These are phyloP conservation scores for Oryza coarctata DNA, from an alignment of 176 grass and related monocot species.

Conservation along the genomic window DNA sequence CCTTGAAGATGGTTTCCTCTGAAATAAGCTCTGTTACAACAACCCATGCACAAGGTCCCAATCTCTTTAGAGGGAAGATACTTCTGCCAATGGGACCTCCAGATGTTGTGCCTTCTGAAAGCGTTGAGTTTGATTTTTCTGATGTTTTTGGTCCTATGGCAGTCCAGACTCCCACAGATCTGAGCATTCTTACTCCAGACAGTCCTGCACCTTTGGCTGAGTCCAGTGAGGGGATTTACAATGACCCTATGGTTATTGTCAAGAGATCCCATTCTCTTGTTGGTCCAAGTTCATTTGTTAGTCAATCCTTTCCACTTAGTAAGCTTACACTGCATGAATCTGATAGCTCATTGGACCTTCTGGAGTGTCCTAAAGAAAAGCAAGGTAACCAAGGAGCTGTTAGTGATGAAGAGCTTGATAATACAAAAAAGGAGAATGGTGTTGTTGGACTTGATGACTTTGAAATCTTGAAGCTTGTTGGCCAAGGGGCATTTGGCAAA, in stretches of 20 bases:
- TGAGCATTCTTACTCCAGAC: conserved; percentile 55
- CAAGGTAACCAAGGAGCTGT: conserved; percentile 38
- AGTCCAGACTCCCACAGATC: conserved; percentile 52
- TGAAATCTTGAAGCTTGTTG: conserved; percentile 92
- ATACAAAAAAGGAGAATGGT: conserved; percentile 47
- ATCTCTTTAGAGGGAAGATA: conserved; percentile 62
- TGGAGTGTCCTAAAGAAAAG: conserved; percentile 63
- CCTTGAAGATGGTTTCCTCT: conserved; percentile 77
- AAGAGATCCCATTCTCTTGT: conserved; percentile 96
- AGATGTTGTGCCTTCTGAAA: conserved; percentile 77
- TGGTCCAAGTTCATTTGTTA: conserved; percentile 72
- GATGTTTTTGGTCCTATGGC: conserved; percentile 84
- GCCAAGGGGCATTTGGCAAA: conserved; percentile 97
- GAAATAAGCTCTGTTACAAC: conserved; percentile 49
- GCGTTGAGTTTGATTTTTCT: conserved; percentile 89
- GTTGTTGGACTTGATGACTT: conserved; percentile 82
- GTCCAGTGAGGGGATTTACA: conserved; percentile 62
- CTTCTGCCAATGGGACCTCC: conserved; percentile 77
- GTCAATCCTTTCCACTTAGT: conserved; percentile 68
- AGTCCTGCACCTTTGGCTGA: conserved; percentile 50
- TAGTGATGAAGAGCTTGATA: conserved; percentile 50
- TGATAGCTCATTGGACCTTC: conserved; percentile 64
- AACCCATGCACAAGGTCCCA: conserved; percentile 42
- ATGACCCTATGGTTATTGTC: conserved; percentile 74
- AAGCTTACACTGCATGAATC: conserved; percentile 67